phyloP scores from a whole-genome alignment of 306 rosid species.

The Fragaria vesca region DNA sequence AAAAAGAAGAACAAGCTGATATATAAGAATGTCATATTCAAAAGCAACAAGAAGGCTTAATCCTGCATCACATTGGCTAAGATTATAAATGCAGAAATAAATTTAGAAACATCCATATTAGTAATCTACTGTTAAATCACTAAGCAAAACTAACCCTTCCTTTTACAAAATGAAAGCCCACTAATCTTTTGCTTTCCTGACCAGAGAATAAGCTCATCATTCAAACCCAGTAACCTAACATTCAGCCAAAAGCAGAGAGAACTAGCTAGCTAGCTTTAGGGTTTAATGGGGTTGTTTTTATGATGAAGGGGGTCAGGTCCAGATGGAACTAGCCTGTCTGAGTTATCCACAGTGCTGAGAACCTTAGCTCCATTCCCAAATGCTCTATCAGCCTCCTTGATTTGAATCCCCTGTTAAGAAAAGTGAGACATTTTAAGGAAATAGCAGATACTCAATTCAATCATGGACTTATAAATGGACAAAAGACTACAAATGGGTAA shows the following conservation, averaged over 20 bases:
- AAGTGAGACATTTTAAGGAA: not conserved
- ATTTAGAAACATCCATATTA: not conserved
- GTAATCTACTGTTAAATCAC: not conserved
- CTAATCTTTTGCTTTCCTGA: not conserved
- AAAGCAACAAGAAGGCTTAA: not conserved
- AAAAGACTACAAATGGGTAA: not conserved
- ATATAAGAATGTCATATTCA: not conserved
- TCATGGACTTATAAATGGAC: not conserved
- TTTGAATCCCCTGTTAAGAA: conserved; percentile 11
- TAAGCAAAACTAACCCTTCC: not conserved
- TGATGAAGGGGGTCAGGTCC: conserved; percentile 76
- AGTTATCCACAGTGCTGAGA: conserved; percentile 35
- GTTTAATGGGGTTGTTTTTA: conserved; percentile 41
- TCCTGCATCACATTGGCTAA: not conserved
- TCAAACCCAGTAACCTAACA: not conserved
- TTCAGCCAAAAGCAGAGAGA: not conserved
- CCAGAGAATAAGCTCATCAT: not conserved
- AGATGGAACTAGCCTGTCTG: conserved; percentile 62
- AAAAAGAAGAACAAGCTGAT: not conserved
- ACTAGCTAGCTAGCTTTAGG: conserved; percentile 17
- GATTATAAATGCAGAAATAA: not conserved
- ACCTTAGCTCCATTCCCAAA: conserved; percentile 29
- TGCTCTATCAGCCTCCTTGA: conserved; percentile 1
- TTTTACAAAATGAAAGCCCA: not conserved
- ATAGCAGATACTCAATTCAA: not conserved